Conservation (phyloP, 1,284 basidiomycete species). For the Exsudoporus floridanus region DNA sequence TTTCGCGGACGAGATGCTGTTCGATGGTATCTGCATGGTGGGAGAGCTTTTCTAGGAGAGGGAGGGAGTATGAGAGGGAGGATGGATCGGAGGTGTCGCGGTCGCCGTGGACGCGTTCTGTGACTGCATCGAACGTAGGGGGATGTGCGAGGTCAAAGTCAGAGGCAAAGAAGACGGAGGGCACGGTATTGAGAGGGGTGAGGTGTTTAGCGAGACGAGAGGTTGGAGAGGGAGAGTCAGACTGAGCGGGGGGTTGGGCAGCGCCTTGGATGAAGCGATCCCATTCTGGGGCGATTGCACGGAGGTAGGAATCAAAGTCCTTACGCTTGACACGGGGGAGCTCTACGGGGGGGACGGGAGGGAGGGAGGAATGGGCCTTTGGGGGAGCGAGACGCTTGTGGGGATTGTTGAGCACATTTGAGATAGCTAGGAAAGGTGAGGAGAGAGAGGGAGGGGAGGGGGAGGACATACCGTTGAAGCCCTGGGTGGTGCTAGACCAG, state of each 20-base stretch:
- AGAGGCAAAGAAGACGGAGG: conserved; percentile 76
- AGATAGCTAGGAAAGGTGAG: conserved; percentile 50
- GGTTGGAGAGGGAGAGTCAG: conserved; percentile 37
- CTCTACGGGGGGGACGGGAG: conserved; percentile 66
- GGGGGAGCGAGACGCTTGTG: conserved; percentile 82
- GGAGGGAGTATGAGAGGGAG: conserved; percentile 63
- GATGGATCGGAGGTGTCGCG: conserved; percentile 51
- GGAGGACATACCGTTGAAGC: conserved; percentile 65
- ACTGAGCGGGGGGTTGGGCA: conserved; percentile 47
- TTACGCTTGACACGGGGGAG: conserved; percentile 79
- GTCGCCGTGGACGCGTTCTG: conserved; percentile 49
- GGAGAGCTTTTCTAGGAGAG: conserved; percentile 88
- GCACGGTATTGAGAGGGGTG: conserved; percentile 76
- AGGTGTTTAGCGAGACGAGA: conserved; percentile 43
- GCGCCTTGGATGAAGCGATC: conserved; percentile 60
- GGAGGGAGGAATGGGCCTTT: conserved; percentile 78
- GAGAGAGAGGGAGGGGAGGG: background rate
- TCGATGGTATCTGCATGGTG: conserved; percentile 94
- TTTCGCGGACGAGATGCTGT: conserved; percentile 92
- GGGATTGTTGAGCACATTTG: conserved; percentile 82
- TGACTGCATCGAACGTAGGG: conserved; percentile 78
- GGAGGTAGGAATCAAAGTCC: conserved; percentile 83
- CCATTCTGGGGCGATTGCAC: conserved; percentile 75
- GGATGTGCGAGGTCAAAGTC: conserved; percentile 88
- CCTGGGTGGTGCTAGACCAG: conserved; percentile 77